A percentile compares a stretch with the other conserved stretches of the same genome.
phyloP scores from a whole-genome alignment of 2,329 filamentous ascomycete genomes.

The Claviceps sorghi region DNA sequence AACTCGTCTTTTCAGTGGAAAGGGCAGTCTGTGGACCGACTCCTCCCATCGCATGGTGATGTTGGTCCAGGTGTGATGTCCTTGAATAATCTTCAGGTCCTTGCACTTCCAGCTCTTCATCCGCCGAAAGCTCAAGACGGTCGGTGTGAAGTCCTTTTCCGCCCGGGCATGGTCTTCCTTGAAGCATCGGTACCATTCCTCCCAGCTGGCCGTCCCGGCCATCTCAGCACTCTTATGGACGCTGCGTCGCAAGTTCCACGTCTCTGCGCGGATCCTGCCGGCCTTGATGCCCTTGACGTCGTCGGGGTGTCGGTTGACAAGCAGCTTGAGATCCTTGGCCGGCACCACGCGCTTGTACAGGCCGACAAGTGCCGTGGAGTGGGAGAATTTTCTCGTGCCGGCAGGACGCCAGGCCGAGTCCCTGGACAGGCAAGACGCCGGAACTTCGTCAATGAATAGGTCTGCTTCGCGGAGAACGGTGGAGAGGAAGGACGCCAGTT shows the following conservation, averaged over 20 bases:
- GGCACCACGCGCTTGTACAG: constrained; percentile 37
- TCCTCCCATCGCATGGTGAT: constrained; percentile 42
- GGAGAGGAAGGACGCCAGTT: constrained; percentile 36
- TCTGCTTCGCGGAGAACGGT: constrained; percentile 43
- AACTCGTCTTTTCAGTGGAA: constrained; percentile 45
- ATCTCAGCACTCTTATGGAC: constrained; percentile 39
- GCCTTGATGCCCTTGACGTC: constrained; percentile 9
- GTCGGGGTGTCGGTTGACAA: constrained; percentile 21
- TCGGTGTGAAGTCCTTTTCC: constrained; percentile 26
- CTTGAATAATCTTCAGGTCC: constrained; percentile 24
- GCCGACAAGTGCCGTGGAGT: constrained; percentile 36
- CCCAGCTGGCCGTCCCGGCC: constrained; percentile 43
- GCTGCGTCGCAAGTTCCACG: constrained; percentile 51
- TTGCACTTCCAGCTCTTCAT: constrained; percentile 31
- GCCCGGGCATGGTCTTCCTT: constrained; percentile 31
- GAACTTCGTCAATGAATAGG: constrained; percentile 41
- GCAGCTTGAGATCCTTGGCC: constrained; percentile 25
- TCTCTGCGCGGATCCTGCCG: constrained; percentile 25
- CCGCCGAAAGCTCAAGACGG: constrained; percentile 20
- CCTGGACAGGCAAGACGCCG: constrained; percentile 11
- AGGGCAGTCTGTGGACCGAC: constrained; percentile 49
- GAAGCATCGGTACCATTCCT: constrained; percentile 47
- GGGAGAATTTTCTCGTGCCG: constrained; percentile 31
- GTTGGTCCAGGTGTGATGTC: constrained; percentile 27
- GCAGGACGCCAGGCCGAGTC: constrained; percentile 33